Evolutionary conservation across 768 basidiomycete genomes (phyloP), one percentile per base, ranked within the genome.

Genomic region (Panus rudis): DNA sequence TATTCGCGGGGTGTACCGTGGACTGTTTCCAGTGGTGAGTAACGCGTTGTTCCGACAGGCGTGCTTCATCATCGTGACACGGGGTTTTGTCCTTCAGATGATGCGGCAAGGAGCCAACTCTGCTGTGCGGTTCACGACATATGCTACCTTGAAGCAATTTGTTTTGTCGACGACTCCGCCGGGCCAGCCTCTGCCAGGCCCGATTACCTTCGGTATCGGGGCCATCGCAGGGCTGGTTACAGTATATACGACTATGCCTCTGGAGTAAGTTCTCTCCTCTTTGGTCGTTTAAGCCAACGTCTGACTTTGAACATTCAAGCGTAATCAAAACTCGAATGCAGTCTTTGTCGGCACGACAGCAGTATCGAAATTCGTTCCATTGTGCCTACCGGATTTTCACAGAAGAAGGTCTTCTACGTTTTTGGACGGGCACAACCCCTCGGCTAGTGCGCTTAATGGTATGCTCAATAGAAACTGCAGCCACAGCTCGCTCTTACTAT

Each of bases 271-370:
- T 6, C 19, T 21, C 12, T 52, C 14, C n/a, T 35, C 7, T 35
- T 30, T 30, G 28, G 28, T n/a, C 28, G n/a, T 8, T 27, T 1
- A 30, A 21, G 43, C 16, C 25, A 14, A 35, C 22, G 26, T 21
- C 11, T 39, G 19, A 14, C 20, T 21, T 22, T 22, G 43, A 7
- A 34, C 25, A 45, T 47, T 34, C 12, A 51, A 94, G 92, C 57
- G 92, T 97, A 23, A 79, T 98, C 64, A 99, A 98, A 67, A 98
- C 96, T 10, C 79, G 94, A 20, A 99, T 98, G 96, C 96, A 99
- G 63, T 83, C 90, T 4, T 72, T 99, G 8, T 75, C 78, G 43
- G 96, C 94, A 1, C 71, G 77, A 8, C 64, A 71, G 19, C 83
- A 92, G 47, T 99, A 98, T 60, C 79, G 82, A 27, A 97, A 99